Conservation (phyloP, 1,284 basidiomycete species). For the Rhodotorula sp. region DNA sequence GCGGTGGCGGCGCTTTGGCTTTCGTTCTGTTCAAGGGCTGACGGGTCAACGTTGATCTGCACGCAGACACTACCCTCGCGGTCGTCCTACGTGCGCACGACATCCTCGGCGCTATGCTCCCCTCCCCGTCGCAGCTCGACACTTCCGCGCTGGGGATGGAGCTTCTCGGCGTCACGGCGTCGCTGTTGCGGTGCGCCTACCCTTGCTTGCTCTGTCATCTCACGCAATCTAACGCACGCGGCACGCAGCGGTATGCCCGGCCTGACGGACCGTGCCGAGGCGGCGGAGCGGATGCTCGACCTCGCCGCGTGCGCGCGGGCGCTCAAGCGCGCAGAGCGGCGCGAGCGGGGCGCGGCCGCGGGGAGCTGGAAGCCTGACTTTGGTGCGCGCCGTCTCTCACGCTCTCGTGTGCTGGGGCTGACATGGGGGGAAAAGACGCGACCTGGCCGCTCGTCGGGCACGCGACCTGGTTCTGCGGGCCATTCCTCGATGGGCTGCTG, state of each 20-base stretch:
- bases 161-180: conserved; percentile 11
- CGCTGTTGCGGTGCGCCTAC: conserved; percentile 11
- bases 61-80: conserved; percentile 7
- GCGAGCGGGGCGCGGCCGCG: background rate
- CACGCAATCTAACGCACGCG: background rate
- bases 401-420: background rate
- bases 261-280: background rate
- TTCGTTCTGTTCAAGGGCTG: no score
- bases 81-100: background rate
- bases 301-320: conserved; percentile 13
- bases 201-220: background rate
- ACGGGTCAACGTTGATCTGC: no score
- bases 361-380: background rate
- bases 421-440: conserved; percentile 1
- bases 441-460: conserved; percentile 25
- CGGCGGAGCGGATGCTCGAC: conserved; percentile 2
- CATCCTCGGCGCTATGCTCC: conserved; percentile 15
- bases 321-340: conserved; percentile 2
- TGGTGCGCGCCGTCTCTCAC: background rate
- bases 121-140: conserved; percentile 6
- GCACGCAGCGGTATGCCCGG: background rate
- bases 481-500: background rate
- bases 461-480: conserved; percentile 13
- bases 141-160: conserved; percentile 17
- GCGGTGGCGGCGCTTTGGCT: no score